phyloP scores from a whole-genome alignment of 1,284 basidiomycete genomes.

The Malassezia cuniculi region DNA sequence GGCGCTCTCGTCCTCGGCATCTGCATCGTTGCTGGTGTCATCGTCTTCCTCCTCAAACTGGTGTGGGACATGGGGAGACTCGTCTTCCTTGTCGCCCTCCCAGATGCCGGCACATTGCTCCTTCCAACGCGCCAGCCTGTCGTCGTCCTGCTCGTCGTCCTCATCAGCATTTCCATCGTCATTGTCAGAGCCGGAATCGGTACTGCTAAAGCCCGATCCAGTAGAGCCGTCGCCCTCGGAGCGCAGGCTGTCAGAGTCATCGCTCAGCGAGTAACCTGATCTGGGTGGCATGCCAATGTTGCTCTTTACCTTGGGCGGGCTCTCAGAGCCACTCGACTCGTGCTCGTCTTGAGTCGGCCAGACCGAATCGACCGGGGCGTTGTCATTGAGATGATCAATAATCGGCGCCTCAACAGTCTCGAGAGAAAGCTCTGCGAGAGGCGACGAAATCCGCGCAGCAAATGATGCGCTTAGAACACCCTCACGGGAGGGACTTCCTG shows the following conservation, averaged over 20 bases:
- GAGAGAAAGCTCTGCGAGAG: slow-evolving; percentile 1
- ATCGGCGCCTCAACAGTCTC: background rate
- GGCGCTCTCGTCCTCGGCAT: too few species aligned
- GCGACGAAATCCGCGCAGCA: slow-evolving; percentile 9
- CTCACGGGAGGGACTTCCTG: too few species aligned
- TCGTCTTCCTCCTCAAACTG: slow-evolving; percentile 6
- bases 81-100: slow-evolving; percentile 8
- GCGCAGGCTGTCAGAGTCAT: slow-evolving; percentile 43
- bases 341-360: background rate
- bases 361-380: slow-evolving; percentile 8
- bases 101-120: slow-evolving; percentile 5
- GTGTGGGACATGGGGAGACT: background rate
- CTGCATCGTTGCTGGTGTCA: slow-evolving; percentile 11
- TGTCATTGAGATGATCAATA: background rate
- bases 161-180: slow-evolving; percentile 26
- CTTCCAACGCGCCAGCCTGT: slow-evolving; percentile 6
- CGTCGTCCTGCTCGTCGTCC: slow-evolving; percentile 20
- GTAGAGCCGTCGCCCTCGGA: slow-evolving; percentile 39
- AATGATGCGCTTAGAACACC: slow-evolving; percentile 8
- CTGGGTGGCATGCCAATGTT: slow-evolving; percentile 44
- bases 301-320: slow-evolving; percentile 41
- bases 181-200: slow-evolving; percentile 22
- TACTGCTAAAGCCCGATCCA: slow-evolving; percentile 30
- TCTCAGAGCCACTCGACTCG: slow-evolving; percentile 14
- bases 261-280: slow-evolving; percentile 42